Base-by-base conservation (phyloP, 177 flowering plant species). In the Tripterygium wilfordii region DNA sequence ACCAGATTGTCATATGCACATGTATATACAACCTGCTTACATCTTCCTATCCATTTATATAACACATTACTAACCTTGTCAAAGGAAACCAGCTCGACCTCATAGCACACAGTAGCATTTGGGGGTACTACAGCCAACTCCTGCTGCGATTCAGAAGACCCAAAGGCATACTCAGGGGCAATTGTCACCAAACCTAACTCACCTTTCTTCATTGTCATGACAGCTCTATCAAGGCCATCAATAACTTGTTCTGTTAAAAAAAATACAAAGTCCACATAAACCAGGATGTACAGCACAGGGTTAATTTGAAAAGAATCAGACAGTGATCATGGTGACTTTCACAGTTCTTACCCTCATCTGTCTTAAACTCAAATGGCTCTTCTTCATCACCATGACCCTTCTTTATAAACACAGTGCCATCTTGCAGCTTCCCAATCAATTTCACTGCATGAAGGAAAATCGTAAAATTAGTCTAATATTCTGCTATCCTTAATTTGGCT, bases 161-260 rank as follows among this genome's bases (percentile, higher is more conserved):
- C 90, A 51, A 82, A 92, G 18, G 86, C 99, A 75, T 88, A 85
- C 45, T 92, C 91, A 0, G 96, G 91, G 6, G 80, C 79, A 59
- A 92, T 62, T 0, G 76, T 82, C 48, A 88, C 39, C 42, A 71
- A 39, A 8, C 94, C 91, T 10, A 78, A 71, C 60, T 88, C 96
- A 2, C 95, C 94, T 54, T 92, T 92, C 71, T 92, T 92, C 99
- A 88, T 92, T 14, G 76, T 69, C 66, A 69, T 35, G 24, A 84
- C 96, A 49, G 95, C 88, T 69, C 65, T 75, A 48, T 88, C 99
- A 43, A 92, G 79, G 22, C 96, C 98, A 36, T 84, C 91, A 41
- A 84, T 69, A 1, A 92, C 95, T 82, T 88, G 82, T 41, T 84
- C 98, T 92, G 88, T 30, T 38, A 56, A 9, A n/a, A n/a, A n/a